Conservation (phyloP, 2,329 filamentous ascomycete species). For the Fragosphaeria purpurea region DNA sequence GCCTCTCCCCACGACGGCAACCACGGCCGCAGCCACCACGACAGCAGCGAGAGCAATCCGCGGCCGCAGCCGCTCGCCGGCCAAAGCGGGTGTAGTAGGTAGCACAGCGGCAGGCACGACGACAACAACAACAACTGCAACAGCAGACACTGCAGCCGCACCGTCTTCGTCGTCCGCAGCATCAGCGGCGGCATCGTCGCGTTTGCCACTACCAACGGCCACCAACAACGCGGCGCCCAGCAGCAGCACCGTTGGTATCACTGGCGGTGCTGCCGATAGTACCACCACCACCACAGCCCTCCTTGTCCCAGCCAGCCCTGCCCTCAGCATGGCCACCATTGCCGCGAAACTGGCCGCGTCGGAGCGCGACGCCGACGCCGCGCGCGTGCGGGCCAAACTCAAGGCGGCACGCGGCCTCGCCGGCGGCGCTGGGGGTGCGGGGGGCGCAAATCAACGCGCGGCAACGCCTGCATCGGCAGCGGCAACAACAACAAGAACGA, state of each 20-base stretch:
- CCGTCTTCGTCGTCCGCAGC: neutral
- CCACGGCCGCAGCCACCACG: neutral
- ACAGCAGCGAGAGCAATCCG: neutral
- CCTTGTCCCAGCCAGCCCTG: conserved; percentile 37
- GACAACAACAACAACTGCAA: neutral
- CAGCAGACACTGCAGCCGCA: neutral
- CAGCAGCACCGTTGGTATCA: conserved; percentile 15
- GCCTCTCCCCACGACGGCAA: neutral
- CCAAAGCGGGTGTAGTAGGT: neutral
- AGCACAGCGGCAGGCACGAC: conserved; percentile 8
- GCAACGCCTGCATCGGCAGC: conserved; percentile 14
- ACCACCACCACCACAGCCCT: no score
- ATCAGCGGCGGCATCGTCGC: conserved; percentile 2
- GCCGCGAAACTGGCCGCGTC: conserved; percentile 54
- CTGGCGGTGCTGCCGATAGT: no score
- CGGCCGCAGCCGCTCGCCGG: conserved; percentile 10
- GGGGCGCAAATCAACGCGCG: conserved; percentile 5
- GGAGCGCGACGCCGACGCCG: conserved; percentile 53
- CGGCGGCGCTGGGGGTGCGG: neutral
- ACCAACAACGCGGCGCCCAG: neutral
- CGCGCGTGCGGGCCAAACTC: conserved; percentile 52
- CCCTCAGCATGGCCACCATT: conserved; percentile 51
- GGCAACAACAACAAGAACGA: conserved; percentile 3
- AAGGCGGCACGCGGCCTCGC: conserved; percentile 35
- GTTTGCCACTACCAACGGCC: conserved; percentile 14